Conservation (phyloP, 2,329 filamentous ascomycete genomes). For the Trematosphaeria pertusa region DNA sequence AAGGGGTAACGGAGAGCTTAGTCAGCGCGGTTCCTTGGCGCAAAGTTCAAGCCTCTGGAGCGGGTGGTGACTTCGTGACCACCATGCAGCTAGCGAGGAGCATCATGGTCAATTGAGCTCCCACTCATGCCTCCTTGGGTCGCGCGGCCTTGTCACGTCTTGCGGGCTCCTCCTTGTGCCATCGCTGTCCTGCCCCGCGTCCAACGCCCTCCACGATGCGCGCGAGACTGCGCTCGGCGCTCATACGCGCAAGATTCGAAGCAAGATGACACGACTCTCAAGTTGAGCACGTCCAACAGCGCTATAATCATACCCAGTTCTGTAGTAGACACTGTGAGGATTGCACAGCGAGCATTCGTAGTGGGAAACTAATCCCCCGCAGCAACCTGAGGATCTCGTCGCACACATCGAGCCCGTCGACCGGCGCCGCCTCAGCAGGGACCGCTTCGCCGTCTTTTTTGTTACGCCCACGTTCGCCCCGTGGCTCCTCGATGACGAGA, state of each 20-base stretch:
- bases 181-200: constrained; percentile 8
- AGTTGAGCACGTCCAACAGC: constrained; percentile 19
- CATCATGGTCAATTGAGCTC: constrained; percentile 34
- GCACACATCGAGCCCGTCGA: constrained; percentile 29
- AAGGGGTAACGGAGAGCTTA: too few species aligned
- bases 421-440: background rate
- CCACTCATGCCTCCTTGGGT: constrained; percentile 40
- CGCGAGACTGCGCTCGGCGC: constrained; percentile 10
- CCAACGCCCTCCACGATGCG: background rate
- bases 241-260: constrained; percentile 13
- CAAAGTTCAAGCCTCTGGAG: too few species aligned
- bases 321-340: constrained; percentile 28
- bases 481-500: constrained; percentile 34
- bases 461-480: constrained; percentile 42
- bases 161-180: constrained; percentile 22
- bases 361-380: too few species aligned
- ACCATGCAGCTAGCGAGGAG: too few species aligned
- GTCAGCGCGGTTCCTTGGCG: too few species aligned
- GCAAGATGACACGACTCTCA: background rate
- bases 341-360: too few species aligned
- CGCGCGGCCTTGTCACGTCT: constrained; percentile 35
- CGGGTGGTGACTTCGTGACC: too few species aligned
- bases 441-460: constrained; percentile 37
- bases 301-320: constrained; percentile 38
- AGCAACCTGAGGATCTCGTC: constrained; percentile 32